Evolutionary conservation across 305 asterid genomes (phyloP).

Genomic region (Fraxinus baroniana): DNA sequence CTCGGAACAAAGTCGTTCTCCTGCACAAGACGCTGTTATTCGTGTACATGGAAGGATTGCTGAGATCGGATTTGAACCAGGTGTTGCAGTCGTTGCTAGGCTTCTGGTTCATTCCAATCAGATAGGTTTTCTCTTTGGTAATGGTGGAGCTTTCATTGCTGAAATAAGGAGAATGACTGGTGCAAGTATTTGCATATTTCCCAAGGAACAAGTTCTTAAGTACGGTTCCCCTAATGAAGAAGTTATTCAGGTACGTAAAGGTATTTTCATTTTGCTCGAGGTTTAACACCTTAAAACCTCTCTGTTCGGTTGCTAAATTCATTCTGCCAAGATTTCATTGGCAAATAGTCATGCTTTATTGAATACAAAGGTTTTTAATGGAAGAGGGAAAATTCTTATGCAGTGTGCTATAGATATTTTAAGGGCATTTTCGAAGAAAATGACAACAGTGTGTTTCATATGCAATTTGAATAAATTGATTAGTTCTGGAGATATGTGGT

Average conservation of each 20-base stretch:
- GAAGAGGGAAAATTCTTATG: neutral
- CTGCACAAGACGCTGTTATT: constrained; percentile 32
- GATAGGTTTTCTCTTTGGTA: constrained; percentile 21
- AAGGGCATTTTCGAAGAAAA: neutral
- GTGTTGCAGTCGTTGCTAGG: constrained; percentile 30
- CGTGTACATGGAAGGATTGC: constrained; percentile 29
- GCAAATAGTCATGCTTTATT: neutral
- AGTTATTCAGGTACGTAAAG: constrained; percentile 25
- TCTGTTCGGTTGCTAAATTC: neutral
- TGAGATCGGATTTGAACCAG: constrained; percentile 32
- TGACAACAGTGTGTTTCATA: neutral
- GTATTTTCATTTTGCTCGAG: neutral
- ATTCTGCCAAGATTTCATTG: neutral
- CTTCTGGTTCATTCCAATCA: constrained; percentile 27
- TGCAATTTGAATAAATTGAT: neutral
- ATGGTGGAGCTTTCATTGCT: constrained; percentile 24
- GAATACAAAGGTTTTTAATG: neutral
- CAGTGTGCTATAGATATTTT: neutral
- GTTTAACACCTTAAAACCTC: neutral
- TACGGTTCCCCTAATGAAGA: constrained; percentile 29
- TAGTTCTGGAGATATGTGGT: neutral
- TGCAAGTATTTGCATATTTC: constrained; percentile 25
- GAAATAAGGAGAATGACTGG: constrained; percentile 28
- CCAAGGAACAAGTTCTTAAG: constrained; percentile 30
- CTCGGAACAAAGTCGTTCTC: constrained; percentile 29